Base-by-base conservation (phyloP, 495 filamentous ascomycete genomes). In the Hypoxylon cercidicola region DNA sequence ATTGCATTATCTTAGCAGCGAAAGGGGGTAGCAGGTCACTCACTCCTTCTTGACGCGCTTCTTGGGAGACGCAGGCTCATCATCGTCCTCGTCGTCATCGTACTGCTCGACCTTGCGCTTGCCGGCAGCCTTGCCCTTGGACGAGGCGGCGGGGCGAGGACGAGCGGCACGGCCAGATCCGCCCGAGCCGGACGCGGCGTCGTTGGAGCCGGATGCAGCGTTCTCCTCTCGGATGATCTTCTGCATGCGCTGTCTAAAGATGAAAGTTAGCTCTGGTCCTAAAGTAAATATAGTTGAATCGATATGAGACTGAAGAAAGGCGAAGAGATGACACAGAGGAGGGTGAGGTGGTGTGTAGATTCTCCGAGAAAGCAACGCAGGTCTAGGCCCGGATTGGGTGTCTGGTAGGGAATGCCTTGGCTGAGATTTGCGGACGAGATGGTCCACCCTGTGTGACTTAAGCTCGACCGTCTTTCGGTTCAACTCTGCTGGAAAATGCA, bases 161-260 rank as follows among this genome's bases (percentile, higher is more conserved):
- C n/a, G n/a, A n/a, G n/a, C n/a, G n/a, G n/a, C n/a, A n/a, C n/a
- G n/a, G n/a, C n/a, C n/a, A n/a, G n/a, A n/a, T n/a, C n/a, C n/a
- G n/a, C n/a, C n/a, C n/a, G n/a, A n/a, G n/a, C n/a, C n/a, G n/a
- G n/a, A n/a, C n/a, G 19, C 37, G 37, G 15, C 10, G 10, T 18
- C 45, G 8, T 35, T 4, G 21, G 46, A 39, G 28, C 32, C 41
- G 21, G 35, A 2, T 13, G 34, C 8, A 25, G 35, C 25, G 10
- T 21, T 37, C 7, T 5, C 9, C 18, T 35, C 19, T 37, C 55
- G 11, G 18, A 41, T 49, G 32, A 65, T 16, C 23, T 49, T 48
- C 15, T 65, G 62, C 3, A 50, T n/a, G 12, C 59, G 62, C 30
- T 65, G 62, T 30, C 62, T 65, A 53, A 15, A 25, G n/a, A 58